phyloP scores from a whole-genome alignment of 495 filamentous ascomycete species.

The Xylaria flabelliformis region DNA sequence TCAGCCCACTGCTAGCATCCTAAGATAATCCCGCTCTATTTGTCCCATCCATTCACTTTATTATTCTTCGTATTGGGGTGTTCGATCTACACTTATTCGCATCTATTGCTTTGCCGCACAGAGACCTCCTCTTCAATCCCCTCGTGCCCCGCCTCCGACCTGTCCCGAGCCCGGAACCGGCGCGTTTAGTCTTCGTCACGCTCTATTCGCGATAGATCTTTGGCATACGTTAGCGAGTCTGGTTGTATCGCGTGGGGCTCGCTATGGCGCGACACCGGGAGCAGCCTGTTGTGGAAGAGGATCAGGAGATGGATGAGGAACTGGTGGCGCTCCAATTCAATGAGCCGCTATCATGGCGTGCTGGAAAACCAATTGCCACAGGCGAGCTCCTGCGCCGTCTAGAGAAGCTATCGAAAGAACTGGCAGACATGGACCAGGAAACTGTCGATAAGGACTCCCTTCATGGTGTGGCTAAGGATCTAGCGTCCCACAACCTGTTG shows the following conservation, averaged over 20 bases:
- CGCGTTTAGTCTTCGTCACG: background rate
- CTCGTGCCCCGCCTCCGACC: slow-evolving; percentile 21
- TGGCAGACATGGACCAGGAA: slow-evolving; percentile 87
- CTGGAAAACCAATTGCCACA: slow-evolving; percentile 85
- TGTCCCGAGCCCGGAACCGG: background rate
- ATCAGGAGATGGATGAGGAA: slow-evolving; percentile 44
- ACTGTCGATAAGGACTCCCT: slow-evolving; percentile 81
- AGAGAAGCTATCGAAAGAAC: slow-evolving; percentile 79
- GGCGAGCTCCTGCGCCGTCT: slow-evolving; percentile 82
- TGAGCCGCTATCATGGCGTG: slow-evolving; percentile 88
- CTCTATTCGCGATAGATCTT: background rate
- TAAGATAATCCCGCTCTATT: background rate
- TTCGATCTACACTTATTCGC: background rate
- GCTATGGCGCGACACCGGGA: slow-evolving; percentile 40
- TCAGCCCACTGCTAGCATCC: background rate
- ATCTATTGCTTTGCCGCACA: background rate
- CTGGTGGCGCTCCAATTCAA: slow-evolving; percentile 70
- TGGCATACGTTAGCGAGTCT: background rate
- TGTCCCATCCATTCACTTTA: background rate
- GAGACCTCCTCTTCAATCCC: background rate
- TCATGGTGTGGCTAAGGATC: slow-evolving; percentile 83
- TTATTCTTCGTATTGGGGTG: background rate
- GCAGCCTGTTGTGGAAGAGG: slow-evolving; percentile 43
- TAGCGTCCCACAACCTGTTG: slow-evolving; percentile 81
- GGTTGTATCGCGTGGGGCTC: slow-evolving; percentile 3